A percentile compares a stretch with the other conserved stretches of the same genome.
These are phyloP conservation scores for Kluyveromyces sp. DNA, from an alignment of 1,139 yeast genomes.

Conservation along the genomic window DNA sequence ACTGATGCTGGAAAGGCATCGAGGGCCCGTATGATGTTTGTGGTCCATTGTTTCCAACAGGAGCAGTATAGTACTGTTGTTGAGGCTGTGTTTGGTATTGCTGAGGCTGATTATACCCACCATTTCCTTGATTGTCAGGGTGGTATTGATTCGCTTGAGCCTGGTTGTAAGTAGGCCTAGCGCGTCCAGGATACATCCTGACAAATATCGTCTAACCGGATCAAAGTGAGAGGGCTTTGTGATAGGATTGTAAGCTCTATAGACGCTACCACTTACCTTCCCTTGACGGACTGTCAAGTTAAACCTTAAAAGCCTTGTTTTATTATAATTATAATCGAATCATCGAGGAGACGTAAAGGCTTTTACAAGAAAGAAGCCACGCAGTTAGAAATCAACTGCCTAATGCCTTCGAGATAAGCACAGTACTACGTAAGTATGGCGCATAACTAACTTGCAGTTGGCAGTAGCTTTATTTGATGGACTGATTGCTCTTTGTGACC, in stretches of 20 bases:
- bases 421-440: too few relatives aligned
- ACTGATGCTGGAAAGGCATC: constrained; percentile 7
- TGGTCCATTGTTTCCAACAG: constrained; percentile 4
- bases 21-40: not conserved
- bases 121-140: not conserved
- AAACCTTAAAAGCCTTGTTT: not conserved
- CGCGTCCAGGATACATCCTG: constrained; percentile 28
- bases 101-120: constrained; percentile 12
- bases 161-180: constrained; percentile 21
- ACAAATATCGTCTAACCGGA: too few relatives aligned
- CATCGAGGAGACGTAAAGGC: too few relatives aligned
- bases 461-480: too few relatives aligned
- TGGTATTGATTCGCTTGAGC: constrained; percentile 14
- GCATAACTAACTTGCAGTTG: too few relatives aligned
- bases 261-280: too few relatives aligned
- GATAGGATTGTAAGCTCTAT: too few relatives aligned
- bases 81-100: constrained; percentile 3
- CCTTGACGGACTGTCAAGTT: too few relatives aligned
- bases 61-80: constrained; percentile 17
- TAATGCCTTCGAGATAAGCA: too few relatives aligned
- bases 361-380: not conserved
- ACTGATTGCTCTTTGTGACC: too few relatives aligned
- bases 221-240: too few relatives aligned
- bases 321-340: too few relatives aligned
- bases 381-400: not conserved